These are phyloP conservation scores for Mycena kentingensis DNA, from an alignment of 768 basidiomycete genomes.

Conservation along the genomic window DNA sequence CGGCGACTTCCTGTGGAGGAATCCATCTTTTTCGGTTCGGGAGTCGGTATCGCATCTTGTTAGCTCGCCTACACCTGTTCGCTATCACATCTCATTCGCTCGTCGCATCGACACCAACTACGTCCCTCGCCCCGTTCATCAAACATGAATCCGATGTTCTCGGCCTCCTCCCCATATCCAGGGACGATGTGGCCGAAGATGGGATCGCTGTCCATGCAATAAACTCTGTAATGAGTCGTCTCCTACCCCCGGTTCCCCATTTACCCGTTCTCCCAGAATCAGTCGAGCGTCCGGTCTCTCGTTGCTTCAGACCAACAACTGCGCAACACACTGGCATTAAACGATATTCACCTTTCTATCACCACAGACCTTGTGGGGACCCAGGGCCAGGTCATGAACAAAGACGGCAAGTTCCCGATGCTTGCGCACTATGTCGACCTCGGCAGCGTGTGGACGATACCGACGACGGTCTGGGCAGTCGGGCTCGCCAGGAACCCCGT, in stretches of 20 bases:
- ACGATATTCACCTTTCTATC: neutral
- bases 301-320: slow-evolving; percentile 10
- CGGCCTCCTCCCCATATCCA: no score
- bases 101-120: no score
- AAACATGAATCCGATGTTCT: no score
- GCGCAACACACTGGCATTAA: neutral
- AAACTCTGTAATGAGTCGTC: slow-evolving; percentile 37
- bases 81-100: no score
- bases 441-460: slow-evolving; percentile 34
- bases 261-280: neutral
- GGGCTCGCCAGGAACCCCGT: slow-evolving; percentile 42
- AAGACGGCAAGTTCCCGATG: slow-evolving; percentile 42
- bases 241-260: no score
- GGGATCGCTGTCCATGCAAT: slow-evolving; percentile 50
- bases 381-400: slow-evolving; percentile 1
- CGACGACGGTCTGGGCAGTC: slow-evolving; percentile 38
- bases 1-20: no score
- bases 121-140: no score
- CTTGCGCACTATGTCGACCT: slow-evolving; percentile 52
- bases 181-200: slow-evolving; percentile 57
- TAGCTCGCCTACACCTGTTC: no score
- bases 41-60: no score
- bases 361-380: slow-evolving; percentile 3
- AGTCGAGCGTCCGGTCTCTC: slow-evolving; percentile 5
- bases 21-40: no score